A percentile compares a stretch with the other conserved stretches of the same genome.
Conservation (phyloP, 495 filamentous ascomycete genomes). For the Astrothelium subdiscretum region DNA sequence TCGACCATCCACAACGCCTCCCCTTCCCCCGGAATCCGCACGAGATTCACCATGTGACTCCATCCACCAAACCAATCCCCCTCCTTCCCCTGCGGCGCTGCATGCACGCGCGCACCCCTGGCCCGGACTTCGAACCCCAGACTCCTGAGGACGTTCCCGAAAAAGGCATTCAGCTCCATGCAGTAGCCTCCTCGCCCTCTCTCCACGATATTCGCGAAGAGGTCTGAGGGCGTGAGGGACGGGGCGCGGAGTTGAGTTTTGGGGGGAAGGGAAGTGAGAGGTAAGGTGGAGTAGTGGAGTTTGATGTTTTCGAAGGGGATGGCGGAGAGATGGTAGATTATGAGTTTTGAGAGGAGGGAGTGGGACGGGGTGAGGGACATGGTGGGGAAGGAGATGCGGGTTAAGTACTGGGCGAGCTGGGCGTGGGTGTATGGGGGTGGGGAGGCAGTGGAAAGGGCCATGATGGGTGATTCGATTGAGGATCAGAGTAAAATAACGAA, state of each 20-base stretch:
- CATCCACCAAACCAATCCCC: slow-evolving; percentile 25
- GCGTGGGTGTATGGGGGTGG: not conserved
- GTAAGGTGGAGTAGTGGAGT: slow-evolving; percentile 40
- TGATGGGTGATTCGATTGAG: not conserved
- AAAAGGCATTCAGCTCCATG: slow-evolving; percentile 63
- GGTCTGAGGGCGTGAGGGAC: slow-evolving; percentile 41
- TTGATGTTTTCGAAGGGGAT: slow-evolving; percentile 63
- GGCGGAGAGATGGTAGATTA: slow-evolving; percentile 15
- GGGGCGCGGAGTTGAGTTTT: slow-evolving; percentile 30
- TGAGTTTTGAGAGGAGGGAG: not conserved
- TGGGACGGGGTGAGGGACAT: not conserved
- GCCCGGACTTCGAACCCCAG: slow-evolving; percentile 44
- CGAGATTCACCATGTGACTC: slow-evolving; percentile 61
- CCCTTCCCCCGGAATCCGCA: slow-evolving; percentile 37
- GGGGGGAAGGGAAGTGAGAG: not conserved
- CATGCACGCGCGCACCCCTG: slow-evolving; percentile 26
- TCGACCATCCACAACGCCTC: slow-evolving; percentile 49
- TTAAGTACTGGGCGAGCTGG: not conserved
- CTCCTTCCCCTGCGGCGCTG: slow-evolving; percentile 27
- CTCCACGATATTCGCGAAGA: slow-evolving; percentile 55
- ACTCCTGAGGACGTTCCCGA: slow-evolving; percentile 48
- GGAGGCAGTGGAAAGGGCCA: not conserved
- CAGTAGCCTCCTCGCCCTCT: slow-evolving; percentile 62
- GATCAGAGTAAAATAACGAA: no score
- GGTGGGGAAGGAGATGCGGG: not conserved